Conservation (phyloP, 2,329 filamentous ascomycete genomes). For the Fusarium lateritium region DNA sequence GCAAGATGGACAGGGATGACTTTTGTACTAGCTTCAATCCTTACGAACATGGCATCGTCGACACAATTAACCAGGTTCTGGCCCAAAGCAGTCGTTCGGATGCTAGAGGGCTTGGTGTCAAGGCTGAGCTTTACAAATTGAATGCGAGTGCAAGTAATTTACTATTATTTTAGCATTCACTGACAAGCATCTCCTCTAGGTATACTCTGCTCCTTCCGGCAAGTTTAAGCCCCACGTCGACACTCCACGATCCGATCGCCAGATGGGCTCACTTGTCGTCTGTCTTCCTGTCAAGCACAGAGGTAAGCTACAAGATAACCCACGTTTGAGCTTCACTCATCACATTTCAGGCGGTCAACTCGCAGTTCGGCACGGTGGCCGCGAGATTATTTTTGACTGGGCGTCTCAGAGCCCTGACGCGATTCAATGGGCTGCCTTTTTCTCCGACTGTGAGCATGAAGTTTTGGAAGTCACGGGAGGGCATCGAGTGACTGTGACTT, state of each 20-base stretch:
- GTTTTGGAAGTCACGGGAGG: conserved; percentile 64
- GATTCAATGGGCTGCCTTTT: conserved; percentile 67
- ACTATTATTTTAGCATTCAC: too few relatives aligned
- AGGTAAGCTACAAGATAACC: not conserved
- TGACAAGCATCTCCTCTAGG: conserved; percentile 46
- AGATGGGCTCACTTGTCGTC: conserved; percentile 69
- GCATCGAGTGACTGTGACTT: conserved; percentile 67
- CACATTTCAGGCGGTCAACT: conserved; percentile 57
- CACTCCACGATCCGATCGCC: conserved; percentile 62
- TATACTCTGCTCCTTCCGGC: conserved; percentile 66
- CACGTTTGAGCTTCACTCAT: not conserved
- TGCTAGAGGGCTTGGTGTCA: conserved; percentile 53
- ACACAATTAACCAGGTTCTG: conserved; percentile 63
- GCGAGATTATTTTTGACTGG: conserved; percentile 60
- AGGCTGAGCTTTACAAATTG: conserved; percentile 70
- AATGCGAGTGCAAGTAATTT: conserved; percentile 57
- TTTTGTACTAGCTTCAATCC: conserved; percentile 68
- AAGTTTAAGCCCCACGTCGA: conserved; percentile 68
- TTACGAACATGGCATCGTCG: conserved; percentile 66
- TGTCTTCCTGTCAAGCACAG: conserved; percentile 58
- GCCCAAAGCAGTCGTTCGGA: conserved; percentile 48
- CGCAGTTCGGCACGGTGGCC: conserved; percentile 58
- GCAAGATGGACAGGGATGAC: conserved; percentile 61
- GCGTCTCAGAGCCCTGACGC: conserved; percentile 15
- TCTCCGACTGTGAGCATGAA: conserved; percentile 67